Base-by-base conservation (phyloP, 2,329 filamentous ascomycete species). In the Lasiodiplodia sp. region DNA sequence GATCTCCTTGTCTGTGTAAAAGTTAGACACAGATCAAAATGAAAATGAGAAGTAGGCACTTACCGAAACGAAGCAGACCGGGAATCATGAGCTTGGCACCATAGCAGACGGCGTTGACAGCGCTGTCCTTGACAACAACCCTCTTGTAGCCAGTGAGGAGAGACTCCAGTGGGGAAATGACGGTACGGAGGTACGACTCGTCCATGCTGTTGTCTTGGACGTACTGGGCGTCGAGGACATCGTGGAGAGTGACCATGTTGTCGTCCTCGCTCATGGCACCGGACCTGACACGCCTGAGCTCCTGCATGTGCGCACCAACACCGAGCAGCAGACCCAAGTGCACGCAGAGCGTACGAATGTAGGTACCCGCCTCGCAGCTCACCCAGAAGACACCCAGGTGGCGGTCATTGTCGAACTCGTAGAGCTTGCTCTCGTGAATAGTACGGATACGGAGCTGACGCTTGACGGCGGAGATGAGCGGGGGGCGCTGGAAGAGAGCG, bases 301-400 rank as follows among this genome's bases (percentile, higher is more conserved):
- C 95, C 85, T 98, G 95, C 95, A 98, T 98, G 85, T 98, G 94
- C 66, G 93, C 96, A 74, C 95, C 95, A 69, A 97, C 94, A 79
- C 95, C 89, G 38, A 91, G 83, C 69, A 91, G 78, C 70, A 91
- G 83, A 81, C 93, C 92, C 74, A 99, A 82, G 84, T 98, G 96
- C 53, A 98, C 95, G 83, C 96, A 98, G 58, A 99, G 90, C 47
- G 96, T 99, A 86, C 96, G 92, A 80, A 99, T 98, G 82, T 99
- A 99, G 72, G 96, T 99, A 80, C 96, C 96, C 69, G 94, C 96
- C 84, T 99, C 96, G 83, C 96, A 99, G 83, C 93, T 97, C 75
- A 98, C 96, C 95, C 96, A 98, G 88, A 99, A 99, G 68, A 98
- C 95, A 82, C 92, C 96, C 47, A 99, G 88, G 81, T 98, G 94